Evolutionary conservation across 768 basidiomycete species (phyloP).

Genomic region (Trametes cubensis): DNA sequence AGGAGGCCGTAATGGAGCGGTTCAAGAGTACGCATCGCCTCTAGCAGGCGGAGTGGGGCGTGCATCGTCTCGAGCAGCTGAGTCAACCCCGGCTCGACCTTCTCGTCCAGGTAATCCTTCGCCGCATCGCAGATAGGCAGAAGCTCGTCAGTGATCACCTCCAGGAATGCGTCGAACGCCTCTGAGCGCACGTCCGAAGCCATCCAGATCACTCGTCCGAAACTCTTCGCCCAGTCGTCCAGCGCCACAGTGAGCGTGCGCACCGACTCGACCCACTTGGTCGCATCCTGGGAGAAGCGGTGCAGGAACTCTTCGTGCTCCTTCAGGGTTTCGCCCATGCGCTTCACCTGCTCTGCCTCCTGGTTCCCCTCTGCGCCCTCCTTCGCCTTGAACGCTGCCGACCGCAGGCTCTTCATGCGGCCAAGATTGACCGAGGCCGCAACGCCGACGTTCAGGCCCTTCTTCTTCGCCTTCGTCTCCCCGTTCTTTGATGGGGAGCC

Average conservation of each 20-base stretch:
- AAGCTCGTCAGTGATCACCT: slow-evolving; percentile 21
- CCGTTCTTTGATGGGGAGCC: slow-evolving; percentile 37
- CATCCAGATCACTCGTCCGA: slow-evolving; percentile 60
- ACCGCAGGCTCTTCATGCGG: slow-evolving; percentile 59
- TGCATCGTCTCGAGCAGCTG: slow-evolving; percentile 60
- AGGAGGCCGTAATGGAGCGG: slow-evolving; percentile 73
- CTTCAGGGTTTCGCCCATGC: slow-evolving; percentile 59
- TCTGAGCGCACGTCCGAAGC: slow-evolving; percentile 42
- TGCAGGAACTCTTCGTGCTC: slow-evolving; percentile 59
- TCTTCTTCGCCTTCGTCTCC: slow-evolving; percentile 41
- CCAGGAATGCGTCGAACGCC: slow-evolving; percentile 60
- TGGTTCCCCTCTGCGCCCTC: slow-evolving; percentile 40
- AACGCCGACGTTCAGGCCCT: slow-evolving; percentile 48
- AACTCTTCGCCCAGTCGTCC: slow-evolving; percentile 63
- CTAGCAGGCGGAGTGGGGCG: slow-evolving; percentile 65
- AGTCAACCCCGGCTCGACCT: slow-evolving; percentile 60
- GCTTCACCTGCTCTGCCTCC: slow-evolving; percentile 55
- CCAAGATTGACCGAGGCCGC: slow-evolving; percentile 59
- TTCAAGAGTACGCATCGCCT: slow-evolving; percentile 70
- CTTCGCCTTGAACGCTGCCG: slow-evolving; percentile 37
- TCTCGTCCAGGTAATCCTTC: slow-evolving; percentile 48
- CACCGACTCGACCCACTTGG: slow-evolving; percentile 64
- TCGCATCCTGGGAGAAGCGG: slow-evolving; percentile 60
- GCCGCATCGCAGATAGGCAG: slow-evolving; percentile 46
- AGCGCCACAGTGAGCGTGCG: slow-evolving; percentile 52